phyloP scores from a whole-genome alignment of 1,284 basidiomycete genomes.

The Sphaerobolus stellatus region DNA sequence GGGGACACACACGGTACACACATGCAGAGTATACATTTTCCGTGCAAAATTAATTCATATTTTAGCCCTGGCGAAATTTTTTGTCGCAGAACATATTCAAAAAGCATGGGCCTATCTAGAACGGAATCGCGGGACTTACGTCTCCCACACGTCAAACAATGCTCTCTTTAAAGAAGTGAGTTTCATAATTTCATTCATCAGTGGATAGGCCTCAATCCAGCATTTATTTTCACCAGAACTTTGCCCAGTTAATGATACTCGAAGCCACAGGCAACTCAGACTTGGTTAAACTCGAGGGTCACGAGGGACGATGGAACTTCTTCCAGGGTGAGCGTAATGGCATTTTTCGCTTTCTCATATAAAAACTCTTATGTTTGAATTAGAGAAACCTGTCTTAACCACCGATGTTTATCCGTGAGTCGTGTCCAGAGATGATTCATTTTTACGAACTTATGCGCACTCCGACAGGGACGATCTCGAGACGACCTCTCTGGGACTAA shows the following conservation, averaged over 20 bases:
- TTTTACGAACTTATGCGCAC: neutral
- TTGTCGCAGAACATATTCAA: too few species aligned
- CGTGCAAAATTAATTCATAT: too few species aligned
- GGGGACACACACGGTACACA: too few species aligned
- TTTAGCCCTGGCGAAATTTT: too few species aligned
- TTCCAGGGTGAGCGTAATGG: neutral
- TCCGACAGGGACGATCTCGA: slow-evolving; percentile 41
- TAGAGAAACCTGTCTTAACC: neutral
- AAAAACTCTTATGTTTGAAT: neutral
- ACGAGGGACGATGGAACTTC: neutral
- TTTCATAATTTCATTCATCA: too few species aligned
- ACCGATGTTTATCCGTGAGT: slow-evolving; percentile 2
- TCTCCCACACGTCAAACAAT: too few species aligned
- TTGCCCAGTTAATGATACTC: slow-evolving; percentile 9
- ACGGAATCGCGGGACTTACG: too few species aligned
- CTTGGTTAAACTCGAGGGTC: neutral
- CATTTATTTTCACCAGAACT: too few species aligned
- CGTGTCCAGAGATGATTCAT: neutral
- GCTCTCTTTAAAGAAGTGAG: too few species aligned
- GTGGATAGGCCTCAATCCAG: too few species aligned
- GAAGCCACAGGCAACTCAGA: slow-evolving; percentile 10
- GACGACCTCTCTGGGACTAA: slow-evolving; percentile 51
- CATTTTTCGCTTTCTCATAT: neutral
- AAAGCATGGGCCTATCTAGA: too few species aligned
- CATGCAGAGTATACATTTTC: too few species aligned